Evolutionary conservation across 495 filamentous ascomycete species (phyloP).

Genomic region (Penicillium roqueforti): DNA sequence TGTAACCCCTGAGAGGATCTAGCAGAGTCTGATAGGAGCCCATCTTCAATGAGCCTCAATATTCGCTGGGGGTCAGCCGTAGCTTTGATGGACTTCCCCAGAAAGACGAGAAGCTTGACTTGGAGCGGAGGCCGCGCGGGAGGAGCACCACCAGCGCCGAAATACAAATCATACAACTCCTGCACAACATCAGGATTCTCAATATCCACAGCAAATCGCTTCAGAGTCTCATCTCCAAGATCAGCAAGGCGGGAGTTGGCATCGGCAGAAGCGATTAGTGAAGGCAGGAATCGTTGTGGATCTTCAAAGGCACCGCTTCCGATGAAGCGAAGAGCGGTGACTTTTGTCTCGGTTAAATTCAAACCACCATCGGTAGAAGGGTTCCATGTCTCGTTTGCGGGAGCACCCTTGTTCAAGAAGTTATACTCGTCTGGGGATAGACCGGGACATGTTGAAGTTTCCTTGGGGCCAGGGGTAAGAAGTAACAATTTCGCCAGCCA

Average conservation of each 20-base stretch:
- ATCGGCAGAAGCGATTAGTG: conserved; percentile 77
- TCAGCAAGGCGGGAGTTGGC: conserved; percentile 75
- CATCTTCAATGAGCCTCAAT: conserved; percentile 63
- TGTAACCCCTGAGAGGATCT: conserved; percentile 59
- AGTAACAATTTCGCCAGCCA: conserved; percentile 82
- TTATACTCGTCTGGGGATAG: conserved; percentile 64
- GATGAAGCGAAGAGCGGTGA: conserved; percentile 63
- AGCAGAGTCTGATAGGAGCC: conserved; percentile 49
- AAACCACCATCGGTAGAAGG: conserved; percentile 55
- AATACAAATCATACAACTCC: conserved; percentile 66
- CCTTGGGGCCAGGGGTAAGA: conserved; percentile 46
- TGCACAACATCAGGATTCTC: conserved; percentile 63
- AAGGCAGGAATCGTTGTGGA: conserved; percentile 73
- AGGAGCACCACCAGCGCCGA: conserved; percentile 48
- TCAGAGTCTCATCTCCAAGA: conserved; percentile 78
- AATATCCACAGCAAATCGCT: conserved; percentile 61
- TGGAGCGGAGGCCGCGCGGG: conserved; percentile 65
- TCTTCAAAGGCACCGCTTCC: conserved; percentile 81
- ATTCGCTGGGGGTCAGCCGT: conserved; percentile 63
- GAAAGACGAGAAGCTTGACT: conserved; percentile 64
- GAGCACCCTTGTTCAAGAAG: conserved; percentile 58
- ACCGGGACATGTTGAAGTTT: conserved; percentile 57
- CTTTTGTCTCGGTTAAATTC: conserved; percentile 62
- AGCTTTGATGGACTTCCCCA: conserved; percentile 70
- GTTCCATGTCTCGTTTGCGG: conserved; percentile 66